Percentiles rank a stretch among this genome's conserved stretches.
Evolutionary conservation across 805 yeast species (phyloP).

Genomic region (Huiozyma sinensis): DNA sequence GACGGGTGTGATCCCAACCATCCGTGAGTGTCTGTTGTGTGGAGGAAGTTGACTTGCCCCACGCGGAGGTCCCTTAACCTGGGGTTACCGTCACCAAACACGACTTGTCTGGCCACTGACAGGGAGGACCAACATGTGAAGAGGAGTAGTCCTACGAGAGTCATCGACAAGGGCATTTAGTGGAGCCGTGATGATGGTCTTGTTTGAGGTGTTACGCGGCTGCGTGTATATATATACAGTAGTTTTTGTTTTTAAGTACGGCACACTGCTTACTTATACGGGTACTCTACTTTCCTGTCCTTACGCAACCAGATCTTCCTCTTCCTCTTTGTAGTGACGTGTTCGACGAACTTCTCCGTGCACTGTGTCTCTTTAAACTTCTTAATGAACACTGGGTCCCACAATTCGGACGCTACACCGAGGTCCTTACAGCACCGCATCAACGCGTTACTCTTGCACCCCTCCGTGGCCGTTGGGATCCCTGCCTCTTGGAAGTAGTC

Average conservation of each 20-base stretch:
- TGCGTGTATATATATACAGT: not conserved
- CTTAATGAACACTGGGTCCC: constrained; percentile 92
- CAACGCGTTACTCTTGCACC: constrained; percentile 90
- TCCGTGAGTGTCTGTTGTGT: constrained; percentile 95
- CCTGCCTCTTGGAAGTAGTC: constrained; percentile 80
- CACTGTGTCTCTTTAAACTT: constrained; percentile 53
- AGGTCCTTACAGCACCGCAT: constrained; percentile 97
- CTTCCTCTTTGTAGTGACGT: constrained; percentile 69
- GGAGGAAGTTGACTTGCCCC: constrained; percentile 75
- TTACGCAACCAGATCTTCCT: constrained; percentile 89
- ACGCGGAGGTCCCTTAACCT: constrained; percentile 40
- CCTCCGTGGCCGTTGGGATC: constrained; percentile 92
- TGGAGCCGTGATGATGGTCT: not conserved
- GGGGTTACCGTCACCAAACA: no score
- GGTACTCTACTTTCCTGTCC: constrained; percentile 74
- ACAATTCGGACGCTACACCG: constrained; percentile 91
- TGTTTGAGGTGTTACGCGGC: not conserved
- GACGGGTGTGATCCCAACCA: constrained; percentile 88
- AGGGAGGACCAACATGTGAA: no score
- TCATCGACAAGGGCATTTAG: not conserved
- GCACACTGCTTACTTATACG: constrained; percentile 41
- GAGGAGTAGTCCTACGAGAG: not conserved
- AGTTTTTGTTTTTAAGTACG: not conserved
- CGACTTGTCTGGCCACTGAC: no score
- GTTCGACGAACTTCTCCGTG: constrained; percentile 79